A percentile compares a stretch with the other conserved stretches of the same genome.
Conservation (phyloP, 2,329 filamentous ascomycete genomes). For the Aspergillus arachidicola region DNA sequence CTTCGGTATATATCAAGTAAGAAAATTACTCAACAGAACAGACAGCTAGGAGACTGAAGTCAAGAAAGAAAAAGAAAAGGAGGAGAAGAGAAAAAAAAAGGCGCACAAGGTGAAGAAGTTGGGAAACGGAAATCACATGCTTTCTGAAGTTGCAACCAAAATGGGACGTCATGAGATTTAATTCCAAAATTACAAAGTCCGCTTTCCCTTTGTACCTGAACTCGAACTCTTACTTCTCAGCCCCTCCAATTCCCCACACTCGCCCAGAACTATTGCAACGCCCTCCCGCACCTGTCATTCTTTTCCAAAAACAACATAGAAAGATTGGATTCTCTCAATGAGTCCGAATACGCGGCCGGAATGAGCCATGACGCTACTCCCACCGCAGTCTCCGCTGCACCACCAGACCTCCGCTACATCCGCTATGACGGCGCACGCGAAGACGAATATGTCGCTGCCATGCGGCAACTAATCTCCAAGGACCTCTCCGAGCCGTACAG, state of each 20-base stretch:
- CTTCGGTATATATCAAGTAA: not conserved
- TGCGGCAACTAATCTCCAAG: constrained; percentile 90
- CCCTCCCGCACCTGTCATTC: not conserved
- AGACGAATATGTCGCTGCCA: constrained; percentile 74
- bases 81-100: not conserved
- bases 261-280: not conserved
- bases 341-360: constrained; percentile 20
- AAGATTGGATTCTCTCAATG: constrained; percentile 5
- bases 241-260: not conserved
- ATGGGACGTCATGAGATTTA: constrained; percentile 4
- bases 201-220: not conserved
- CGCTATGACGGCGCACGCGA: constrained; percentile 64
- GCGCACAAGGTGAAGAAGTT: constrained; percentile 6
- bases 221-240: not conserved
- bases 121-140: constrained; percentile 16
- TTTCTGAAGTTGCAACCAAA: not conserved
- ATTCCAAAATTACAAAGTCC: not conserved
- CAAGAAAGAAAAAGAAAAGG: constrained; percentile 3
- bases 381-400: constrained; percentile 11
- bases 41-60: not conserved
- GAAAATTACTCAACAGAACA: not conserved
- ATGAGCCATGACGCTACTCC: constrained; percentile 34
- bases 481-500: constrained; percentile 98
- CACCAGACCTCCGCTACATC: constrained; percentile 54
- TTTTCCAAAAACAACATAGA: not conserved